These are phyloP conservation scores for Fusarium robinianum DNA, from an alignment of 2,329 filamentous ascomycete genomes.

Conservation along the genomic window DNA sequence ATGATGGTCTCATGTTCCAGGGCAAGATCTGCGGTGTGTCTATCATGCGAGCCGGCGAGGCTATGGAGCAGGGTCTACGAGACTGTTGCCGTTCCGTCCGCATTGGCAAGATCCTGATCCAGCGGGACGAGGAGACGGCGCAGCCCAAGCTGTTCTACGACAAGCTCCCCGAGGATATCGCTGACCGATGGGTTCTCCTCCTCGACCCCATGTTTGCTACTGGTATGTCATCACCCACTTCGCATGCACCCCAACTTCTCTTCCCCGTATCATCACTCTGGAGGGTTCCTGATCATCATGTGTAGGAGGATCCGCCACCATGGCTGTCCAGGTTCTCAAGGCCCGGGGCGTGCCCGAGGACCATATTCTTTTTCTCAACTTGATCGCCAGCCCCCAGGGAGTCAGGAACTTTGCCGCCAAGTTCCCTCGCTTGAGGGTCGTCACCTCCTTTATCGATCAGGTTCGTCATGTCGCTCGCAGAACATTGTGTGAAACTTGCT, in stretches of 20 bases:
- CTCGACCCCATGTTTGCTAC: constrained; percentile 99
- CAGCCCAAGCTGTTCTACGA: constrained; percentile 96
- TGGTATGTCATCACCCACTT: constrained; percentile 56
- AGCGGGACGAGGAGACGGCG: constrained; percentile 92
- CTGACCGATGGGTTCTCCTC: constrained; percentile 87
- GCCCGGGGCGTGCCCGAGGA: constrained; percentile 91
- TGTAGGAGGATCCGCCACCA: constrained; percentile 87
- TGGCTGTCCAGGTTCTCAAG: constrained; percentile 94
- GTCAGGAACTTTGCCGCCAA: constrained; percentile 85
- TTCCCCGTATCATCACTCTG: not conserved
- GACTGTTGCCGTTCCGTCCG: constrained; percentile 98
- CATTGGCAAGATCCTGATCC: constrained; percentile 98
- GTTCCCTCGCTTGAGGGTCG: constrained; percentile 86
- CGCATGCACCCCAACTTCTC: not conserved
- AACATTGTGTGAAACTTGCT: constrained; percentile 11
- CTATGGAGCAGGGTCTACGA: constrained; percentile 95
- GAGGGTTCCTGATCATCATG: constrained; percentile 11
- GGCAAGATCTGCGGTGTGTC: constrained; percentile 98
- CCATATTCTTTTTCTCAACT: constrained; percentile 91
- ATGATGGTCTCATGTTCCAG: constrained; percentile 91
- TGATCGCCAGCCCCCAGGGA: constrained; percentile 96
- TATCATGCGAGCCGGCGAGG: constrained; percentile 97
- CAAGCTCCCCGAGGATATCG: constrained; percentile 93
- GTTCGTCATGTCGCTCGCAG: constrained; percentile 42
- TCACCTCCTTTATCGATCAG: constrained; percentile 94